Conservation (phyloP, 2,329 filamentous ascomycete species). For the Fusarium tricinctum region DNA sequence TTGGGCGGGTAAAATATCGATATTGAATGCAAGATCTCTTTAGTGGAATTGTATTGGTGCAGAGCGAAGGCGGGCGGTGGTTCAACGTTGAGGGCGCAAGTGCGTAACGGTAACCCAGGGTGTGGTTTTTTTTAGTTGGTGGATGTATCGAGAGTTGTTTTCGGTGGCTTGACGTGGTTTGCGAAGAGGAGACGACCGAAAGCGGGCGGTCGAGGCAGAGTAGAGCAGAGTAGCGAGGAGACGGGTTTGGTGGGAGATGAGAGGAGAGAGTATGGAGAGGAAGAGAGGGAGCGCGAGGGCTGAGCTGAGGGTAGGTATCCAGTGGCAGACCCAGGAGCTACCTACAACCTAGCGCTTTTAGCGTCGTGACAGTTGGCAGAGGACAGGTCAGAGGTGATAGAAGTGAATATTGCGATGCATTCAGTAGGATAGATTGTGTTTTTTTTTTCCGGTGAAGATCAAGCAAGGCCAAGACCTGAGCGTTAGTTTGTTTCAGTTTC, state of each 20-base stretch:
- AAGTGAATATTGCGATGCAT: background rate
- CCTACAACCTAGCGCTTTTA: conserved; percentile 29
- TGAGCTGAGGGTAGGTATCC: conserved; percentile 22
- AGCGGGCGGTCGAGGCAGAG: conserved; percentile 29
- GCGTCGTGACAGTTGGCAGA: conserved; percentile 39
- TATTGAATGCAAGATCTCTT: conserved; percentile 6
- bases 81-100: conserved; percentile 15
- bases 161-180: conserved; percentile 43
- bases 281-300: conserved; percentile 10
- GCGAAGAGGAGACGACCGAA: conserved; percentile 42
- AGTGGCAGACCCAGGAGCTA: conserved; percentile 15
- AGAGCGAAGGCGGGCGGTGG: conserved; percentile 22
- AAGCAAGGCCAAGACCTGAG: background rate
- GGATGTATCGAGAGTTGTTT: conserved; percentile 34
- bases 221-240: too few species aligned
- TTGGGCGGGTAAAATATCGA: conserved; percentile 11
- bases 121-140: background rate
- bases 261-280: background rate
- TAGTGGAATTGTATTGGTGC: conserved; percentile 25
- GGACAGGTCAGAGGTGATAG: conserved; percentile 23
- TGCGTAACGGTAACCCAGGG: conserved; percentile 35
- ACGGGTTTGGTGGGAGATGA: background rate
- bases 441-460: background rate
- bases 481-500: background rate
- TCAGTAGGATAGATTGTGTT: background rate